These are phyloP conservation scores for Neocallimastix lanati DNA, from an alignment of 192 early-diverging fungal genomes.

Conservation along the genomic window DNA sequence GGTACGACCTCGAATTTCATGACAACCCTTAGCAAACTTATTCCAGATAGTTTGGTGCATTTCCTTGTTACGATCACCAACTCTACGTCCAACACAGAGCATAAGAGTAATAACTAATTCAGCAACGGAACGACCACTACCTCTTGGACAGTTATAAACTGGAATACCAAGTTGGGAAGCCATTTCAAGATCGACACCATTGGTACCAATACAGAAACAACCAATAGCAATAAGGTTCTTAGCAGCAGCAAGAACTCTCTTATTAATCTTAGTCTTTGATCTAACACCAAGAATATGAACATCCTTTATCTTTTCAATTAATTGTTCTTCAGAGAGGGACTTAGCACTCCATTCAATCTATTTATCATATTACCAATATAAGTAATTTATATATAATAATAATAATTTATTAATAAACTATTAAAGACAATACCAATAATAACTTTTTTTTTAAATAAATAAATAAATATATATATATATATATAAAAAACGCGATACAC, in stretches of 20 bases:
- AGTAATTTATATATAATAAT: no score
- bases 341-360: slow-evolving; percentile 76
- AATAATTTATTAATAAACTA: no score
- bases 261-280: slow-evolving; percentile 88
- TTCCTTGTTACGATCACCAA: slow-evolving; percentile 85
- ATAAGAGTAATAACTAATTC: slow-evolving; percentile 91
- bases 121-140: slow-evolving; percentile 31
- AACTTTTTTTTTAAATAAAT: no score
- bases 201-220: slow-evolving; percentile 92
- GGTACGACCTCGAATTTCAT: slow-evolving; percentile 89
- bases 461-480: no score
- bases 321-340: slow-evolving; percentile 64
- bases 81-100: slow-evolving; percentile 71
- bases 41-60: slow-evolving; percentile 89
- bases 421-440: no score
- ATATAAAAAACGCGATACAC: no score
- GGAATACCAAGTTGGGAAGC: slow-evolving; percentile 72
- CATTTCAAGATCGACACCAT: slow-evolving; percentile 79
- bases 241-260: slow-evolving; percentile 68
- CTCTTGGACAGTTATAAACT: slow-evolving; percentile 86
- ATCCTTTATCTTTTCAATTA: slow-evolving; percentile 88
- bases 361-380: neutral
- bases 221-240: slow-evolving; percentile 75
- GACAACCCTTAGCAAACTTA: slow-evolving; percentile 66
- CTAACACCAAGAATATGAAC: slow-evolving; percentile 82